A percentile compares a stretch with the other conserved stretches of the same genome.
Conservation (phyloP, 2,329 filamentous ascomycete genomes). For the Colletotrichum caudatum region DNA sequence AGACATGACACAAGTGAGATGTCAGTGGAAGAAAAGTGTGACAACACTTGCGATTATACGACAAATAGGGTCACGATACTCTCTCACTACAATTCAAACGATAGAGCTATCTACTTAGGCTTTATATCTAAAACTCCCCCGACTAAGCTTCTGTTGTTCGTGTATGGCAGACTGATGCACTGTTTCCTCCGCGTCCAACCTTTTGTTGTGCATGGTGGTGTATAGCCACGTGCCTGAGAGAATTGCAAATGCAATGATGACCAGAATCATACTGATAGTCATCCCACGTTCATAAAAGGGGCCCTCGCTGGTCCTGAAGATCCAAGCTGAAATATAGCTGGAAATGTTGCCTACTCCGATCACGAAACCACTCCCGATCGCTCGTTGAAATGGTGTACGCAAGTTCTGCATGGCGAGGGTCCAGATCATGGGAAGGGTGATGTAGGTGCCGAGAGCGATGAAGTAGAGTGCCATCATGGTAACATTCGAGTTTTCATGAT, state of each 20-base stretch:
- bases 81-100: too few species aligned
- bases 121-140: neutral
- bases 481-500: constrained; percentile 7
- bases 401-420: constrained; percentile 40
- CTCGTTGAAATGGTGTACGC: constrained; percentile 42
- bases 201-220: constrained; percentile 30
- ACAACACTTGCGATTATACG: too few species aligned
- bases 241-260: constrained; percentile 21
- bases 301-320: constrained; percentile 42
- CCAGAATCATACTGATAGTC: constrained; percentile 38
- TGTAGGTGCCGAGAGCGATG: constrained; percentile 39
- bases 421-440: constrained; percentile 43
- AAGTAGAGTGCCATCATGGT: constrained; percentile 43
- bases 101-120: neutral
- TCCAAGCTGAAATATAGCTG: constrained; percentile 43
- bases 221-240: constrained; percentile 32
- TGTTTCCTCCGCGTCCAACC: constrained; percentile 7
- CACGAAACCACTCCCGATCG: constrained; percentile 51
- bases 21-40: too few species aligned
- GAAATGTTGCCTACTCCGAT: constrained; percentile 54
- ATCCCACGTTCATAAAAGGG: constrained; percentile 41
- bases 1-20: too few species aligned
- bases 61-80: too few species aligned
- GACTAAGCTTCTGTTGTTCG: neutral
- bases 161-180: neutral